These are phyloP conservation scores for Curvularia verruculosa DNA, from an alignment of 2,329 filamentous ascomycete genomes.

Conservation along the genomic window DNA sequence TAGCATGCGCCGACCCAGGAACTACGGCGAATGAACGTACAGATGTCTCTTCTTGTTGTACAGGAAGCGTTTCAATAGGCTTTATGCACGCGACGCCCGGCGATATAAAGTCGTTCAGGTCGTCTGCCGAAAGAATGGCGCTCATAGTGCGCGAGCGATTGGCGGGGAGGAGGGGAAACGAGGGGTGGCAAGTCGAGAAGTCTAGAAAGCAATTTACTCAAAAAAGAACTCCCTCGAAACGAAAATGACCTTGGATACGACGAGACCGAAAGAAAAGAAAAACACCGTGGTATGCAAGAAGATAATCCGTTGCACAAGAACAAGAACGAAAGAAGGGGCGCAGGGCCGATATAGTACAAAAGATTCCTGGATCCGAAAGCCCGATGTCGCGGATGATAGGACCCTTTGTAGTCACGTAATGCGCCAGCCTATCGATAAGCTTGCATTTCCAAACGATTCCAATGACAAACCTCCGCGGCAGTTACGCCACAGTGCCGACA, in stretches of 20 bases:
- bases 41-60: conserved; percentile 54
- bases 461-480: conserved; percentile 28
- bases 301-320: not conserved
- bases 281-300: conserved; percentile 2
- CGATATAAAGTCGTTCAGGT: conserved; percentile 98
- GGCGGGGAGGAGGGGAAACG: conserved; percentile 16
- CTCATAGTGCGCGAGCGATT: conserved; percentile 68
- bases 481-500: conserved; percentile 25
- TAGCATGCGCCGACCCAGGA: conserved; percentile 32
- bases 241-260: not conserved
- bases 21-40: conserved; percentile 42
- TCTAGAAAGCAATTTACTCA: not conserved
- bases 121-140: conserved; percentile 94
- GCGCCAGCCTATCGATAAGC: conserved; percentile 43
- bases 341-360: conserved; percentile 16
- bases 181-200: conserved; percentile 18
- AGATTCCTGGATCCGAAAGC: conserved; percentile 17
- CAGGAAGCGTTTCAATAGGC: conserved; percentile 87
- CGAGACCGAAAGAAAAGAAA: not conserved
- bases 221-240: too few species aligned
- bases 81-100: conserved; percentile 98
- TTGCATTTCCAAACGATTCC: conserved; percentile 25
- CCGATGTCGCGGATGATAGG: conserved; percentile 32
- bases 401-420: conserved; percentile 25
- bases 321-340: conserved; percentile 9